phyloP scores from a whole-genome alignment of 352 stramenopile genomes.

The Stramenopiles sp. region DNA sequence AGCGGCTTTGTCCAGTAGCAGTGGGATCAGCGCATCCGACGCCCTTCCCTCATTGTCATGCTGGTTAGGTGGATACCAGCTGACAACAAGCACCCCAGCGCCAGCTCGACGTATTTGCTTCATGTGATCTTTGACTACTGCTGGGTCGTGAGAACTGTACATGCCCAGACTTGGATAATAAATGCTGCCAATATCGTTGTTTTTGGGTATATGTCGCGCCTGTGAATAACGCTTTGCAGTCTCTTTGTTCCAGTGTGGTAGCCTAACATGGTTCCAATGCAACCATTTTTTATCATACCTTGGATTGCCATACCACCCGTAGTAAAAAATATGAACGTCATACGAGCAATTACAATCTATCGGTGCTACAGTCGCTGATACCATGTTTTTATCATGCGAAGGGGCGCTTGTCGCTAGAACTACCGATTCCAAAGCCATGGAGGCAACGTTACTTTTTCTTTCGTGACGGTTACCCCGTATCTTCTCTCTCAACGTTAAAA shows the following conservation, averaged over 20 bases:
- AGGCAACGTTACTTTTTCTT: background rate
- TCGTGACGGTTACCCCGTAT: background rate
- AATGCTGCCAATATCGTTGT: slow-evolving; percentile 19
- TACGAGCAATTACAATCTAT: slow-evolving; percentile 14
- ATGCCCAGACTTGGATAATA: slow-evolving; percentile 22
- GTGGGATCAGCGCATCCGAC: slow-evolving; percentile 18
- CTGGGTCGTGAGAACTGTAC: slow-evolving; percentile 18
- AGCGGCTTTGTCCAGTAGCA: slow-evolving; percentile 11
- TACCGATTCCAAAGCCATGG: background rate
- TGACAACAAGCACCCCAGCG: slow-evolving; percentile 21
- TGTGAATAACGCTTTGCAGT: slow-evolving; percentile 16
- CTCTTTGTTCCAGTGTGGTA: slow-evolving; percentile 22
- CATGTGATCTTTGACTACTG: slow-evolving; percentile 25
- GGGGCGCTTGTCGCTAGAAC: background rate
- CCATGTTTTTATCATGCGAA: background rate
- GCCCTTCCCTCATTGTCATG: slow-evolving; percentile 7
- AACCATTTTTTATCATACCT: slow-evolving; percentile 19
- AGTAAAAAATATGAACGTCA: slow-evolving; percentile 24
- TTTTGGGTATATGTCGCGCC: slow-evolving; percentile 18
- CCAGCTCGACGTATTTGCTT: slow-evolving; percentile 16
- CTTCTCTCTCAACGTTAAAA: background rate
- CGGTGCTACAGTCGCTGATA: too few species aligned
- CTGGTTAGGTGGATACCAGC: slow-evolving; percentile 17
- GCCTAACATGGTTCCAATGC: slow-evolving; percentile 23
- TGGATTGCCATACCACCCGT: slow-evolving; percentile 22